Evolutionary conservation across 768 basidiomycete genomes (phyloP).

Genomic region (Podaxis rugospora): DNA sequence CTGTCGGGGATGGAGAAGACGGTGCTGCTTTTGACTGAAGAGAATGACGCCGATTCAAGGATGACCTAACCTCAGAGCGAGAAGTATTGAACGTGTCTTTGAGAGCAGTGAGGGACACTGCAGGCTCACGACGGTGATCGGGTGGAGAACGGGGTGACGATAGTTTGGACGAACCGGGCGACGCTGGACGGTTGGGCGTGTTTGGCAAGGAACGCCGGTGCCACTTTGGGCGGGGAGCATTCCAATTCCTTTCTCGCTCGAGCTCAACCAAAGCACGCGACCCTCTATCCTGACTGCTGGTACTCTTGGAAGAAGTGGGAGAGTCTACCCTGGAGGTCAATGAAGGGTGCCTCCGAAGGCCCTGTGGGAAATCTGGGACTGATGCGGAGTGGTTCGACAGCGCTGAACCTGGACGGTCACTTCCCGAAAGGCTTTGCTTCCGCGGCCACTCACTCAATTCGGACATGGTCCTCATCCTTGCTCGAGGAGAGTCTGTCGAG

Average conservation of each 20-base stretch:
- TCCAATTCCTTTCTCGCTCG: conserved; percentile 67
- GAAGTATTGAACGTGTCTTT: neutral
- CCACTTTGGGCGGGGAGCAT: conserved; percentile 62
- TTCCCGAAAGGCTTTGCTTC: neutral
- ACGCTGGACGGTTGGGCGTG: conserved; percentile 12
- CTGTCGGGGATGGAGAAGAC: conserved; percentile 8
- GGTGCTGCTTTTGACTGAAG: conserved; percentile 2
- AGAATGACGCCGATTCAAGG: neutral
- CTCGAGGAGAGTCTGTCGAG: neutral
- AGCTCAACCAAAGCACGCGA: conserved; percentile 22
- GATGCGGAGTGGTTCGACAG: conserved; percentile 30
- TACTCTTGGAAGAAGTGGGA: conserved; percentile 31
- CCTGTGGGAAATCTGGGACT: conserved; percentile 12
- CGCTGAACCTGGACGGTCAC: conserved; percentile 32
- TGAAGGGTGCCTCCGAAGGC: conserved; percentile 29
- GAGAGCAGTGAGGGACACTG: neutral
- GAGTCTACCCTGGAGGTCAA: conserved; percentile 35
- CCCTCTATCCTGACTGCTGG: conserved; percentile 18
- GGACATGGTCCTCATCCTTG: conserved; percentile 2
- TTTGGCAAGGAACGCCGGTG: conserved; percentile 15
- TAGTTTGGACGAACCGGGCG: conserved; percentile 8
- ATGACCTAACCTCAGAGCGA: neutral
- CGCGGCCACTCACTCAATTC: conserved; percentile 2
- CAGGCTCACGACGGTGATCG: neutral
- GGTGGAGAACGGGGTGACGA: conserved; percentile 5